Percentiles rank a stretch among this genome's conserved stretches.
Conservation (phyloP, 305 asterid genomes). For the Coffea humblotiana region DNA sequence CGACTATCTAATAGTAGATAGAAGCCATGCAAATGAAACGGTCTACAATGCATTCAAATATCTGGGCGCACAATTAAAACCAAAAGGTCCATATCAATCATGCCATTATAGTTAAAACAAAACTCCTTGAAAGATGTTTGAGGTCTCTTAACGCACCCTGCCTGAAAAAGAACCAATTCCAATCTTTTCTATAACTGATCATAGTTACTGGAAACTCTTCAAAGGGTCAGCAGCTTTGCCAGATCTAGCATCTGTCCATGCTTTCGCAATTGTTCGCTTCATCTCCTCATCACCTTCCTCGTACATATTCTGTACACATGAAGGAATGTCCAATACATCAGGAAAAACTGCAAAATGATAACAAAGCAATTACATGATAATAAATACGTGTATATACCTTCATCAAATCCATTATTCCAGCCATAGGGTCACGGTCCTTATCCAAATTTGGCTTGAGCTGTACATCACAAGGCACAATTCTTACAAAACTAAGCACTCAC, state of each 20-base stretch:
- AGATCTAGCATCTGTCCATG: constrained; percentile 87
- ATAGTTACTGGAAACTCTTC: constrained; percentile 23
- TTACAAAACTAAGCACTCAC: background rate
- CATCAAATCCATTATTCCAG: constrained; percentile 92
- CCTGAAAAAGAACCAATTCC: background rate
- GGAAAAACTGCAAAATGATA: too few relatives aligned
- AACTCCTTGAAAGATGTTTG: background rate
- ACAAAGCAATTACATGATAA: too few relatives aligned
- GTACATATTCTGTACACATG: constrained; percentile 65
- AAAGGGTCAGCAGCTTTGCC: constrained; percentile 70
- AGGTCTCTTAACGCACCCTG: background rate
- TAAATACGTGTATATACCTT: constrained; percentile 45
- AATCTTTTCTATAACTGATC: background rate
- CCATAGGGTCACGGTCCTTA: constrained; percentile 83
- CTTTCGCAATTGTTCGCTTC: constrained; percentile 79
- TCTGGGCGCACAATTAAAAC: background rate
- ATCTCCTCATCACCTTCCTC: constrained; percentile 86
- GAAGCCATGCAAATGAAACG: too few relatives aligned
- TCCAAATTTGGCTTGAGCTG: constrained; percentile 73
- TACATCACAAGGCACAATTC: constrained; percentile 8
- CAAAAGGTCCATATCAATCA: background rate
- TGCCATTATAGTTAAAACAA: background rate
- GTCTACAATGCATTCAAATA: too few relatives aligned
- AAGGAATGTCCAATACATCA: background rate
- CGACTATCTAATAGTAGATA: too few relatives aligned